Base-by-base conservation (phyloP, 352 stramenopile genomes). In the Phytophthora sp. region DNA sequence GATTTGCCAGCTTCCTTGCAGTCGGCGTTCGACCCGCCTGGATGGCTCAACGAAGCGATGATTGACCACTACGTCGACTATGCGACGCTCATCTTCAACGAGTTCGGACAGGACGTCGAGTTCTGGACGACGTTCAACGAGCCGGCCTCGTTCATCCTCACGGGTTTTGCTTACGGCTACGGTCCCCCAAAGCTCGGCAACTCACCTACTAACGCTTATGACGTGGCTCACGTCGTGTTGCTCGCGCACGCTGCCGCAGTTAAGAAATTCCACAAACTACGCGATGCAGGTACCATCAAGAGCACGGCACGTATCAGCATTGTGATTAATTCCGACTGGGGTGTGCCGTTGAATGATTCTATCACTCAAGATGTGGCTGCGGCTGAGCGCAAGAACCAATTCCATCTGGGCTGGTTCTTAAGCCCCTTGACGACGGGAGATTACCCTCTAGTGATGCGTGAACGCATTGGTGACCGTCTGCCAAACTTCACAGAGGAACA, bases 81-180 rank as follows among this genome's bases (percentile, higher is more conserved):
- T 71, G 89, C 93, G 24, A 77, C 86, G 29, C 74, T 97, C 21
- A 95, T 93, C 30, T 99, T 98, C 70, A 57, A 87, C 15, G 78
- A 86, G 30, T 98, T 97, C 79, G 94, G 93, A 26, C 79, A 90
- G 70, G 81, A 95, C 42, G 91, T 98, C 9, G 89, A 96, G 60
- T 84, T 80, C 52, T 99, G 94, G 94, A 89, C 96, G 18, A 98
- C 94, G 0, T 89, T 99, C 56, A 99, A 99, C 56, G 96, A 99
- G 69, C 77, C 90, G 2, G 94, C 87, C 66, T 93, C 77, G 5
- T 84, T 96, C 21, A 77, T 83, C 16, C 84, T 94, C n/a, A 79
- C 89, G 15, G 94, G 91, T 11, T 98, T 98, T 66, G 81, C 85
- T 26, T 80, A 81, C 38, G 92, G 90, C 42, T 71, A 72, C 26